Evolutionary conservation across 2,329 filamentous ascomycete genomes (phyloP).

Genomic region (Aureobasidium sp.): DNA sequence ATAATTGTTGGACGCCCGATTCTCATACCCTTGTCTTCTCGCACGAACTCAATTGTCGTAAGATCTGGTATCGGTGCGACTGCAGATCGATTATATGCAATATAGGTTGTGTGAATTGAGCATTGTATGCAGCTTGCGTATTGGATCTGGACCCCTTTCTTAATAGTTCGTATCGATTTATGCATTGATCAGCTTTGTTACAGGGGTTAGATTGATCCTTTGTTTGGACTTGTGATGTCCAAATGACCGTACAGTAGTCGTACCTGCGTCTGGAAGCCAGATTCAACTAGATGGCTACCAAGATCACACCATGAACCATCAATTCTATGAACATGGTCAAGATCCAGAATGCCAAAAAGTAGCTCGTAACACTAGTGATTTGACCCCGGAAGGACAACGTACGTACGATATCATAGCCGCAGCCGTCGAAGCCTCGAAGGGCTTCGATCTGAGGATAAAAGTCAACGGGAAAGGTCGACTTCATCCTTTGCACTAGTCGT

Average conservation of each 20-base stretch:
- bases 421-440: constrained; percentile 36
- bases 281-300: too few relatives aligned
- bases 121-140: background rate
- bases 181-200: background rate
- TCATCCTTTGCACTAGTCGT: constrained; percentile 39
- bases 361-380: too few relatives aligned
- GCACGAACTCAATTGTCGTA: too few relatives aligned
- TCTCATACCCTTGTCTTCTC: too few relatives aligned
- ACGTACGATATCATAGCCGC: constrained; percentile 42
- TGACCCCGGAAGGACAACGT: constrained; percentile 15
- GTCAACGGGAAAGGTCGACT: constrained; percentile 47
- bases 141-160: background rate
- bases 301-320: too few relatives aligned
- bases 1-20: background rate
- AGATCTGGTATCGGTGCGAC: too few relatives aligned
- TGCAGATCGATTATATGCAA: too few relatives aligned
- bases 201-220: too few relatives aligned
- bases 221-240: too few relatives aligned
- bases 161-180: background rate
- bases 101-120: background rate
- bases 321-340: too few relatives aligned
- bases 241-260: too few relatives aligned
- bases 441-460: constrained; percentile 38
- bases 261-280: background rate
- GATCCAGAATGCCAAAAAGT: too few relatives aligned